Conservation (phyloP, 805 yeast species). For the Teunomyces funiuensis region DNA sequence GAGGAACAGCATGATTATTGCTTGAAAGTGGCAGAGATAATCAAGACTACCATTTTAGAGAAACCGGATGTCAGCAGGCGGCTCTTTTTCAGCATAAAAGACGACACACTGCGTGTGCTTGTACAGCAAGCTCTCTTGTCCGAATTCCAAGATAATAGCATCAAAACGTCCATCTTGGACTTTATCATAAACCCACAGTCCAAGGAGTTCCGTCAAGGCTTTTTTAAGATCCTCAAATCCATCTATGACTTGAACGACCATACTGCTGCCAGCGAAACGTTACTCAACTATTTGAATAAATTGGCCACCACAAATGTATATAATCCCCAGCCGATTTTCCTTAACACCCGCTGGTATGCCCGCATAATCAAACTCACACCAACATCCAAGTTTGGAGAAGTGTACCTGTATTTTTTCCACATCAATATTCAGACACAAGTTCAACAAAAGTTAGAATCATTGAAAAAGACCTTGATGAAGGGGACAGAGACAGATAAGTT, state of each 20-base stretch:
- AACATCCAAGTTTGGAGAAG: conserved; percentile 15
- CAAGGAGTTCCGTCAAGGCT: conserved; percentile 13
- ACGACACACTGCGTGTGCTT: conserved; percentile 16
- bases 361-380: conserved; percentile 20
- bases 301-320: conserved; percentile 23
- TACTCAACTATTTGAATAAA: conserved; percentile 26
- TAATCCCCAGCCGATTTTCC: conserved; percentile 23
- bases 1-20: conserved; percentile 31
- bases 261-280: conserved; percentile 13
- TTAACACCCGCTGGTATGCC: conserved; percentile 16
- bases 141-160: conserved; percentile 18
- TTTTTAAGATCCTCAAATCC: conserved; percentile 18
- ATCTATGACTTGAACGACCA: conserved; percentile 14
- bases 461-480: conserved; percentile 23
- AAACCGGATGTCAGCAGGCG: conserved; percentile 23
- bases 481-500: conserved; percentile 34
- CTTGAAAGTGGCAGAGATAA: conserved; percentile 26
- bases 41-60: conserved; percentile 27
- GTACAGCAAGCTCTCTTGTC: conserved; percentile 16
- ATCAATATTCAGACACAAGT: conserved; percentile 32
- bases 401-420: conserved; percentile 31
- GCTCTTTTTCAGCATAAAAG: conserved; percentile 18
- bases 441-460: conserved; percentile 10
- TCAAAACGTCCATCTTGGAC: conserved; percentile 27
- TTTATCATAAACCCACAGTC: conserved; percentile 25